Evolutionary conservation across 805 yeast species (phyloP).

Genomic region (Novakomyces olei): DNA sequence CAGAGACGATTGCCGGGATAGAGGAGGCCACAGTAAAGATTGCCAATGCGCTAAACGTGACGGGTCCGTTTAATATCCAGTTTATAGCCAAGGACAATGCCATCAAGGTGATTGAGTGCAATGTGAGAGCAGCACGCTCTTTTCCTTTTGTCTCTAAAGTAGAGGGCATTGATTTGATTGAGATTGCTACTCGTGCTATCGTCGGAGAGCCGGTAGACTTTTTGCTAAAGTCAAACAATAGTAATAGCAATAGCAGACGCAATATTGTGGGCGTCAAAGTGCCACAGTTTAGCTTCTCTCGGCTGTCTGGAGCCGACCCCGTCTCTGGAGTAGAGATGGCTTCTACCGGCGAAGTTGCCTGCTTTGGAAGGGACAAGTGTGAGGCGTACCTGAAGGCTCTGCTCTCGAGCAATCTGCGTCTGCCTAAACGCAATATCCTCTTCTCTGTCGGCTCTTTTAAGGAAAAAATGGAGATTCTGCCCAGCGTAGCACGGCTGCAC

Average conservation of each 20-base stretch:
- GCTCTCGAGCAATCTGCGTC: conserved; percentile 81
- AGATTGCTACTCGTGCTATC: conserved; percentile 77
- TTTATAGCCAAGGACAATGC: conserved; percentile 59
- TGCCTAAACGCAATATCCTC: conserved; percentile 72
- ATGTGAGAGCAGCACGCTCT: conserved; percentile 93
- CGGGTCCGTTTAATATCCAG: conserved; percentile 98
- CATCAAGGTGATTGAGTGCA: conserved; percentile 93
- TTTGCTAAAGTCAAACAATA: conserved; percentile 30
- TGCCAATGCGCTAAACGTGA: conserved; percentile 80
- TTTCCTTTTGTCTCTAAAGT: conserved; percentile 99
- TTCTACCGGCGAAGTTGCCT: conserved; percentile 96
- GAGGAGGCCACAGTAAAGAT: conserved; percentile 83
- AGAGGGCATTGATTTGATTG: conserved; percentile 81
- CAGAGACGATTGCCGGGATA: conserved; percentile 43
- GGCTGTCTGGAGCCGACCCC: conserved; percentile 98
- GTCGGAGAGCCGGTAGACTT: conserved; percentile 55
- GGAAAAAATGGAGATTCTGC: conserved; percentile 83
- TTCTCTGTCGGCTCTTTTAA: conserved; percentile 90
- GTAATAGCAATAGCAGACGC: too few species aligned
- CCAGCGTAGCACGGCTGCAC: conserved; percentile 57
- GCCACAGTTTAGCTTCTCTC: conserved; percentile 94
- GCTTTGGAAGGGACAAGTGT: conserved; percentile 63
- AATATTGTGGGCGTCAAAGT: conserved; percentile 88
- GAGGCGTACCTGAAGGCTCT: conserved; percentile 91
- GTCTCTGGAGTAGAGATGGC: conserved; percentile 98